These are phyloP conservation scores for Erythrophleum fordii DNA, from an alignment of 306 rosid genomes.

Conservation along the genomic window DNA sequence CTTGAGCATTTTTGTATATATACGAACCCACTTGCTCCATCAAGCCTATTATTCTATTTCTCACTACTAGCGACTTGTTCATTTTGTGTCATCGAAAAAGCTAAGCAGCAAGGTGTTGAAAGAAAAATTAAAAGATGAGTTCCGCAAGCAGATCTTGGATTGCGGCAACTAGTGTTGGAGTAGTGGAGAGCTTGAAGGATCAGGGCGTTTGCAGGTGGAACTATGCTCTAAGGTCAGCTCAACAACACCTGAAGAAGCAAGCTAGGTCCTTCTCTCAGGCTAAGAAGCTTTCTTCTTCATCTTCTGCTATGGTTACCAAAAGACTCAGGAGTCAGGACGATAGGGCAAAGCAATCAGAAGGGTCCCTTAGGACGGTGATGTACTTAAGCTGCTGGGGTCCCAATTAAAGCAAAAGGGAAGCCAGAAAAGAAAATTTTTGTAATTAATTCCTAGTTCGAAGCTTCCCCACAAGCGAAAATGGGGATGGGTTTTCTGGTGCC, in stretches of 20 bases:
- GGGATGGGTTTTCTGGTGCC: not conserved
- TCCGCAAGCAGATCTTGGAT: constrained; percentile 29
- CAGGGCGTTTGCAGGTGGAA: constrained; percentile 62
- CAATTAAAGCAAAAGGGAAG: constrained; percentile 19
- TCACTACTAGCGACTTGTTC: not conserved
- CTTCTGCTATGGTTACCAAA: constrained; percentile 38
- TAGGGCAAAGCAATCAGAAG: constrained; percentile 55
- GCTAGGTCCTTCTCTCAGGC: constrained; percentile 38
- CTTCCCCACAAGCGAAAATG: not conserved
- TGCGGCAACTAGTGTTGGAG: constrained; percentile 45
- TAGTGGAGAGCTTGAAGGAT: constrained; percentile 44
- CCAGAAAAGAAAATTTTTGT: not conserved
- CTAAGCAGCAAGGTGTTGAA: not conserved
- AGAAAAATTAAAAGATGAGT: constrained; percentile 11
- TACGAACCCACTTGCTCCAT: not conserved
- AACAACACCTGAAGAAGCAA: constrained; percentile 45
- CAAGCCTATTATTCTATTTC: not conserved
- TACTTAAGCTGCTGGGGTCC: constrained; percentile 62
- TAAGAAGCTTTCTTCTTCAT: constrained; percentile 39
- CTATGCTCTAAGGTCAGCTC: constrained; percentile 33
- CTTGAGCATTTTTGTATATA: not conserved
- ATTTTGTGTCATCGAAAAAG: not conserved
- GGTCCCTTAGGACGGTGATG: constrained; percentile 60
- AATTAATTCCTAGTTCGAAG: not conserved
- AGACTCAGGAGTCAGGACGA: constrained; percentile 44